These are phyloP conservation scores for Globisporangium alternatum DNA, from an alignment of 352 stramenopile species.

Conservation along the genomic window DNA sequence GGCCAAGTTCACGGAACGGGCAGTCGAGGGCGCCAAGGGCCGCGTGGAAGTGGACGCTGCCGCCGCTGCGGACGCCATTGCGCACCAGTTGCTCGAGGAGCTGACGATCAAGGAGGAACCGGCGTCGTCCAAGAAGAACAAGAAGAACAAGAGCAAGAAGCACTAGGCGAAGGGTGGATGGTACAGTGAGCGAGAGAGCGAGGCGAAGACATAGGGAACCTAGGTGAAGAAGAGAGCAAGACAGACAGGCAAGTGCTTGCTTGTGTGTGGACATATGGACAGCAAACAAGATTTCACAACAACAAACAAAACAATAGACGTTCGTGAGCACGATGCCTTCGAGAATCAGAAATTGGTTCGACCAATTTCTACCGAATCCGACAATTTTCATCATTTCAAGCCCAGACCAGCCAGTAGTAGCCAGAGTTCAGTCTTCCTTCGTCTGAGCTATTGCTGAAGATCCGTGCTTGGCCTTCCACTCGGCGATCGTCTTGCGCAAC, in stretches of 20 bases:
- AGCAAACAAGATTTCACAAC: background rate
- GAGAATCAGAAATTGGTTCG: background rate
- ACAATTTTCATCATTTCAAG: background rate
- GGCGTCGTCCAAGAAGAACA: constrained; percentile 50
- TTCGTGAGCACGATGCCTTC: constrained; percentile 9
- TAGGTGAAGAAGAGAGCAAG: constrained; percentile 3
- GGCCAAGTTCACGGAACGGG: constrained; percentile 83
- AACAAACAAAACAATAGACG: constrained; percentile 7
- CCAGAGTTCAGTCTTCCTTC: constrained; percentile 4
- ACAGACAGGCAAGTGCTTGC: background rate
- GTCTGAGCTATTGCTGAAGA: background rate
- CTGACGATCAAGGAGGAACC: constrained; percentile 66
- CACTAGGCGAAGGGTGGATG: constrained; percentile 30
- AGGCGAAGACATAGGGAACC: background rate
- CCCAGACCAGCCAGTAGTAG: background rate
- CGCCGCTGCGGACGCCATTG: constrained; percentile 70
- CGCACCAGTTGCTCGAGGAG: constrained; percentile 71
- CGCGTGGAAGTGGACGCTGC: constrained; percentile 75
- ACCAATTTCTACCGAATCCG: constrained; percentile 6
- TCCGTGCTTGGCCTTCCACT: constrained; percentile 67
- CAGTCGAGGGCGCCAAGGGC: constrained; percentile 84
- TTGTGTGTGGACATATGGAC: constrained; percentile 7
- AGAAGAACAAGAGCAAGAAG: constrained; percentile 78
- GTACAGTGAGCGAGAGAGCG: background rate
- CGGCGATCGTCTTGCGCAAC: constrained; percentile 89